Evolutionary conservation across 2,329 filamentous ascomycete species (phyloP), one percentile per base, ranked within the genome.

Genomic region (Claviceps arundinis): DNA sequence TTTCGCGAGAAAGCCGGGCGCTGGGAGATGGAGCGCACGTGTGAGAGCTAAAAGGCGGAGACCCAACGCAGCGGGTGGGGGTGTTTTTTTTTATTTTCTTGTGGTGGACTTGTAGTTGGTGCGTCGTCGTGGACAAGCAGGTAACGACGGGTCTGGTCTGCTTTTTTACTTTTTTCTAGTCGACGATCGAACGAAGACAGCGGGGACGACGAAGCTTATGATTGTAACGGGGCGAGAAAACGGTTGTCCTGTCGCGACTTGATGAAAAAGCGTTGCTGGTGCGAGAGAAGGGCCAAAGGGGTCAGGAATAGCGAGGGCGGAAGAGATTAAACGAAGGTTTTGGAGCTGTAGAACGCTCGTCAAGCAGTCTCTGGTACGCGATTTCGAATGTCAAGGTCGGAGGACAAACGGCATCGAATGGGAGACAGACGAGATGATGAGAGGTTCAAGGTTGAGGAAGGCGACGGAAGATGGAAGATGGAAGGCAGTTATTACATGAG

Each of bases 41-140:
- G 54, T 50, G 51, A 53, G 50, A 52, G 47, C 44, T 40, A 55
- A 34, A 52, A 52, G 50, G 53, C 53, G 53, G 53, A 55, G 53
- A 55, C 50, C 34, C 48, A 50, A 50, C 43, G 37, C 40, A 41
- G 48, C 45, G 48, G 30, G 50, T 40, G 53, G 53, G 53, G 50
- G 50, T 17, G 22, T 49, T 45, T 30, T 51, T 51, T 53, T 43
- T 53, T 40, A 47, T 51, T 54, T 53, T 43, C 48, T 19, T 43
- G 52, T 48, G 50, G 42, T 17, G 2, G 42, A 9, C 30, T 34
- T 34, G 30, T 34, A 34, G 9, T 34, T 34, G 8, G 24, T 44
- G 16, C 14, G 26, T 43, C 7, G 43, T 47, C 42, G 47, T 50
- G 42, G 45, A 26, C 43, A 24, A 42, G n/a, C 38, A 24, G 42